phyloP scores from a whole-genome alignment of 176 grass and related monocot species.

The Avena eriantha region DNA sequence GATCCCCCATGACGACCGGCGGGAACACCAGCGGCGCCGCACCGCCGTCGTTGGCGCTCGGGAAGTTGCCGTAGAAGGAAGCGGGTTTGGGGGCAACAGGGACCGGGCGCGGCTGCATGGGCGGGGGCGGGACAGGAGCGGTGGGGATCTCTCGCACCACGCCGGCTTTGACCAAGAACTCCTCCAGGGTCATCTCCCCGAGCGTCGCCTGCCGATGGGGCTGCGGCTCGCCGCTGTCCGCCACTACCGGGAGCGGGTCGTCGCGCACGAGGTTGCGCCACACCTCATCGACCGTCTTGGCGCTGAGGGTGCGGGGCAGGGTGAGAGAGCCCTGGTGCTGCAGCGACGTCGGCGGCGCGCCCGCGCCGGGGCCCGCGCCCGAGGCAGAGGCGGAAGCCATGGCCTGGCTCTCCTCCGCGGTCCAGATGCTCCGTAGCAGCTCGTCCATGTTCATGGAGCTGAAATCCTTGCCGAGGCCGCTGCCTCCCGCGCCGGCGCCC shows the following conservation, averaged over 20 bases:
- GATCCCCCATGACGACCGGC: constrained; percentile 54
- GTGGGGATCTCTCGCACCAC: constrained; percentile 64
- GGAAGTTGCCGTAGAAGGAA: constrained; percentile 54
- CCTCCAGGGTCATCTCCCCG: constrained; percentile 93
- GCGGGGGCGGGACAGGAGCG: background rate
- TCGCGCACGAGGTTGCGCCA: constrained; percentile 76
- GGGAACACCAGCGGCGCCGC: constrained; percentile 37
- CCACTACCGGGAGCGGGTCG: constrained; percentile 19
- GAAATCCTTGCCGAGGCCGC: constrained; percentile 70
- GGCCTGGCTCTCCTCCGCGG: constrained; percentile 81
- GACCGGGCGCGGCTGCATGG: constrained; percentile 45
- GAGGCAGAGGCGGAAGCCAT: constrained; percentile 52
- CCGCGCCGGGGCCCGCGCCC: background rate
- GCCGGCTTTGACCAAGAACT: constrained; percentile 82
- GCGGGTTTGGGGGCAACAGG: constrained; percentile 46
- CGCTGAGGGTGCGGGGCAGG: constrained; percentile 74
- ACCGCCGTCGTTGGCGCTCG: constrained; percentile 43
- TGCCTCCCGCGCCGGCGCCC: background rate
- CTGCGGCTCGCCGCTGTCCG: constrained; percentile 7
- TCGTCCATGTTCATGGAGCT: constrained; percentile 98
- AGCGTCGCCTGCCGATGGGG: constrained; percentile 61
- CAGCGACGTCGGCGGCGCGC: constrained; percentile 33
- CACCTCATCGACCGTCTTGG: constrained; percentile 88
- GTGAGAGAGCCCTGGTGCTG: constrained; percentile 81
- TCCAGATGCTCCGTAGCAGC: constrained; percentile 95